These are phyloP conservation scores for Myxozyma monticola DNA, from an alignment of 805 yeast genomes.

Conservation along the genomic window DNA sequence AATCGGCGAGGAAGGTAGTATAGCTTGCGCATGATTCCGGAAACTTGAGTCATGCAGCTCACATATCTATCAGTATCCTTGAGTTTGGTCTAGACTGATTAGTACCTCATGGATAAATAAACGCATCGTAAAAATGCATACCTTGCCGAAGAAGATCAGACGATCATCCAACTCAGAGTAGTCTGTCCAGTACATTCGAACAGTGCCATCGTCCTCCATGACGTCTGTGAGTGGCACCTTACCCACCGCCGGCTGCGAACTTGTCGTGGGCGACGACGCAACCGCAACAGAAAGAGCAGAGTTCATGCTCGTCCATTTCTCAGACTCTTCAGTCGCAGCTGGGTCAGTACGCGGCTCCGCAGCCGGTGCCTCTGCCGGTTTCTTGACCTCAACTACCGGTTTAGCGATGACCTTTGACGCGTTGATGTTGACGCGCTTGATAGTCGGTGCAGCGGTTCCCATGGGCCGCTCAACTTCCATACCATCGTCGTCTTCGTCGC, in stretches of 20 bases:
- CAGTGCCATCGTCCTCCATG: constrained; percentile 46
- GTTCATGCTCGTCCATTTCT: constrained; percentile 19
- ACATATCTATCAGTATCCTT: constrained; percentile 52
- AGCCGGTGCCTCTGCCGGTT: not conserved
- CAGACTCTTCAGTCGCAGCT: constrained; percentile 2
- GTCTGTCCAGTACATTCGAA: constrained; percentile 88
- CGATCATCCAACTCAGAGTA: constrained; percentile 73
- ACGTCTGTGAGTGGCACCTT: constrained; percentile 39
- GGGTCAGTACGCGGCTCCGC: constrained; percentile 2
- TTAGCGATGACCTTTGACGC: constrained; percentile 6
- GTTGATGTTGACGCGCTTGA: constrained; percentile 16
- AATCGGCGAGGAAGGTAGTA: constrained; percentile 70
- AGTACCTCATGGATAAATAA: not conserved
- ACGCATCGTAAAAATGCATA: constrained; percentile 31
- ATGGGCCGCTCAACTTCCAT: constrained; percentile 22
- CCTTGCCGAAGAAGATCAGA: constrained; percentile 78
- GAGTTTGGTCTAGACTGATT: constrained; percentile 42
- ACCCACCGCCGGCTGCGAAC: constrained; percentile 9
- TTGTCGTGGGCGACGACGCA: constrained; percentile 17
- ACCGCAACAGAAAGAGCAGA: constrained; percentile 9
- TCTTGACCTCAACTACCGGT: not conserved
- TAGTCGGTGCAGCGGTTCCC: constrained; percentile 1
- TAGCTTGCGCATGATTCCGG: constrained; percentile 67
- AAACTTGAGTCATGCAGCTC: constrained; percentile 75
- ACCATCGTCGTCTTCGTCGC: constrained; percentile 24